Base-by-base conservation (phyloP, 305 asterid species). In the Solanum hybrid region DNA sequence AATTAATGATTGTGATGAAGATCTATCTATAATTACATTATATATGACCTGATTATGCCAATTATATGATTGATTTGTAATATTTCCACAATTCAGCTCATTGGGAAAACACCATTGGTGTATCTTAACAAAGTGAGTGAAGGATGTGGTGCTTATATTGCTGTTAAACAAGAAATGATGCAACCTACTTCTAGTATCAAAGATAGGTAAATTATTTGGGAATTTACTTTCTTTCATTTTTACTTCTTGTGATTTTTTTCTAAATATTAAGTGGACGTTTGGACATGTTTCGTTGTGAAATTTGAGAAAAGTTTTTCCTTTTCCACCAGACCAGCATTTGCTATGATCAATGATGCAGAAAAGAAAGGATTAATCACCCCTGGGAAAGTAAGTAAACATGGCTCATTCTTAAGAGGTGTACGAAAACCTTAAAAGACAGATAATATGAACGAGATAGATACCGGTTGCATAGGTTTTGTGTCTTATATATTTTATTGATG, bases 111-210 rank as follows among this genome's bases (percentile, higher is more conserved):
- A 3, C 99, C 99, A n/a, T 91, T 96, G 4, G 99, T 95, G 4
- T 97, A 95, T 91, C 98, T 97, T 17, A 97, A 97, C 89, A 95
- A 93, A 92, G 95, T 97, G 12, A 93, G 94, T 0, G 98, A 96
- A 92, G 98, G 98, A 32, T 95, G 98, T 85, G 98, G 98, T 37
- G 98, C 96, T 91, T 95, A 94, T 91, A 93, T 96, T 27, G 98
- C 98, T 45, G 98, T 92, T n/a, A 97, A 97, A 91, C 98, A 96
- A 92, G 98, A 97, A 86, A 97, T 97, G 98, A 93, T 95, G 94
- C 99, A 97, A 91, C 99, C 99, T 71, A 97, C 99, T 86, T 89
- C 98, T 34, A 96, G 98, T 94, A 95, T 97, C 93, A 97, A 97
- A 91, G 99, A 97, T 93, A 92, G 98, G 99, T 96, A 69, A 69